Evolutionary conservation across 179 eudicot species (phyloP), one percentile per base, ranked within the genome.

Genomic region (Beta corolliflora): DNA sequence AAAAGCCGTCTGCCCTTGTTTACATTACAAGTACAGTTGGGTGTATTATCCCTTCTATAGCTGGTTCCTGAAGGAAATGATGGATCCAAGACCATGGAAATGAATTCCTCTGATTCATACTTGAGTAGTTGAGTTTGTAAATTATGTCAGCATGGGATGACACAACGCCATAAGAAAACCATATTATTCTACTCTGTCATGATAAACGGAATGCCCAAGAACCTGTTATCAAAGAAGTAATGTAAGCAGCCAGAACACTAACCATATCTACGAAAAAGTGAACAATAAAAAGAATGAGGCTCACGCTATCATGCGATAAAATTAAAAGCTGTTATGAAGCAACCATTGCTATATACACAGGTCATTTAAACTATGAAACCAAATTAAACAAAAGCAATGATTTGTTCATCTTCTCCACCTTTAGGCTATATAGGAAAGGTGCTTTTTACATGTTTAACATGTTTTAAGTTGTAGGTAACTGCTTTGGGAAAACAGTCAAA

Each of bases 181-280:
- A 74, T 65, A 56, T 36, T 53, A 9, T 36, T 68, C 80, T 79
- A 91, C 66, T 90, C 93, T 7, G 80, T 86, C 14, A 81, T 78
- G 0, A 63, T 80, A 61, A 91, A 88, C 54, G 93, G 95, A 83
- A 91, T 71, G 48, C 89, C 92, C 91, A 58, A 41, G 52, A 75
- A 75, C 77, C 95, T 91, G 88, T 63, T 61, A 72, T 84, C 59
- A 85, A 75, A 58, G 54, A 71, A 65, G 64, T 66, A 68, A 72
- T 13, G 13, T 76, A 53, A 79, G 76, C 23, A 61, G 25, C 12
- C 41, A 41, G 23, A 65, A 78, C 9, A 48, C 52, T 54, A 9
- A 53, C 14, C 5, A 25, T 5, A 55, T 54, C 48, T 12, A 50
- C 5, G 75, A 29, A 53, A 36, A 36, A 36, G 41, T 36, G 41